Base-by-base conservation (phyloP, 768 basidiomycete genomes). In the Tubosaeta sp. region DNA sequence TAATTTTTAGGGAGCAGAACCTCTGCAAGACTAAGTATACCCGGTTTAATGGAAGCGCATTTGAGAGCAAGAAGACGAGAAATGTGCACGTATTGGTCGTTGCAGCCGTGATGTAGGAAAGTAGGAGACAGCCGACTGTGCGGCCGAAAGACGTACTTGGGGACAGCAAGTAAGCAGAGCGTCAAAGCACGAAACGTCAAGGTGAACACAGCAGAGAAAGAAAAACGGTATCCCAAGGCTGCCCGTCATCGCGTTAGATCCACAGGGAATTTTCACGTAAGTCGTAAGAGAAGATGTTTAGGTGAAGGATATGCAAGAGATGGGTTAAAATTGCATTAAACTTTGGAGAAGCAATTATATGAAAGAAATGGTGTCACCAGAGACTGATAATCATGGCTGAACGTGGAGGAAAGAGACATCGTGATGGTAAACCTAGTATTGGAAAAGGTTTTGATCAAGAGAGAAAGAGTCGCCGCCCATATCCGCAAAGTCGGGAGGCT, bases 51-150 rank as follows among this genome's bases (percentile, higher is more conserved):
- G 42, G 54, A 64, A 67, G 64, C 67, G 50, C 59, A 64, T 61
- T 65, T 59, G 67, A 64, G 70, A 66, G 62, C 59, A 62, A 66
- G 62, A 70, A 58, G 50, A 53, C 65, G 48, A 68, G 61, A 65
- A 64, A 70, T 64, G 69, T 67, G 69, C 69, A 79, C 78, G 81
- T 84, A 76, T 85, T 82, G 84, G 78, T 83, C 79, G 77, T 84
- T 86, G 84, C 83, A 82, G 67, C 62, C 58, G 56, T 47, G 53
- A 29, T 64, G 51, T 34, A 24, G 49, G 48, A 62, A 46, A 36
- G 53, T 49, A 64, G 46, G 53, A 55, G 32, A 35, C 38, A 43
- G 53, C 61, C 60, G 59, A 42, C 47, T 58, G 55, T 57, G 57
- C 36, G 41, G 51, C 55, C 55, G 24, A 50, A 58, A 27, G 55